phyloP scores from a whole-genome alignment of 805 yeast genomes.

The Metschnikowia corniflorae region DNA sequence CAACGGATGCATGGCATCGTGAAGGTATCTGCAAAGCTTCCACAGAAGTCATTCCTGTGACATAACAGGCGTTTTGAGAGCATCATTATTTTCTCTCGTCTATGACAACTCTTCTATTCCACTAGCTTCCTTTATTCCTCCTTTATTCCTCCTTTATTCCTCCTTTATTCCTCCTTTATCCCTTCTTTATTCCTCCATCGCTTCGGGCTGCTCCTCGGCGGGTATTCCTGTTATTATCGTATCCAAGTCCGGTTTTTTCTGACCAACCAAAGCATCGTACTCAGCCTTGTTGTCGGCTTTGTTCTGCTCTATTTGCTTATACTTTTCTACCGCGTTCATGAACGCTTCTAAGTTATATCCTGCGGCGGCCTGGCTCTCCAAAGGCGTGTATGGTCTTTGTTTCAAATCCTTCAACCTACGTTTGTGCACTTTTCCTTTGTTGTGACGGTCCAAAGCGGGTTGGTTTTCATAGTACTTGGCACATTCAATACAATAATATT shows the following conservation, averaged over 20 bases:
- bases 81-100: no score
- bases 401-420: conserved; percentile 76
- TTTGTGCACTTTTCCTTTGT: conserved; percentile 75
- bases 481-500: conserved; percentile 90
- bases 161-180: no score
- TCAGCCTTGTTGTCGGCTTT: conserved; percentile 45
- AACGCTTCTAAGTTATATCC: conserved; percentile 73
- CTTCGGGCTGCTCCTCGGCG: conserved; percentile 17
- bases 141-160: no score
- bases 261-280: conserved; percentile 30
- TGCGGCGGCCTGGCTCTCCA: conserved; percentile 88
- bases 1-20: no score
- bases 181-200: conserved; percentile 4
- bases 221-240: conserved; percentile 31
- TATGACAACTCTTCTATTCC: no score
- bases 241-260: conserved; percentile 39
- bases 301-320: conserved; percentile 43
- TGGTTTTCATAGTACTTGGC: conserved; percentile 87
- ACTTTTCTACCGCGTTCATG: conserved; percentile 57
- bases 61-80: no score
- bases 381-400: conserved; percentile 77
- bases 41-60: no score
- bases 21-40: no score
- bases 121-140: no score
- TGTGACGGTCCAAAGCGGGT: conserved; percentile 66